A percentile compares a stretch with the other conserved stretches of the same genome.
Evolutionary conservation across 306 rosid species (phyloP).

Genomic region (Malus asiatica): DNA sequence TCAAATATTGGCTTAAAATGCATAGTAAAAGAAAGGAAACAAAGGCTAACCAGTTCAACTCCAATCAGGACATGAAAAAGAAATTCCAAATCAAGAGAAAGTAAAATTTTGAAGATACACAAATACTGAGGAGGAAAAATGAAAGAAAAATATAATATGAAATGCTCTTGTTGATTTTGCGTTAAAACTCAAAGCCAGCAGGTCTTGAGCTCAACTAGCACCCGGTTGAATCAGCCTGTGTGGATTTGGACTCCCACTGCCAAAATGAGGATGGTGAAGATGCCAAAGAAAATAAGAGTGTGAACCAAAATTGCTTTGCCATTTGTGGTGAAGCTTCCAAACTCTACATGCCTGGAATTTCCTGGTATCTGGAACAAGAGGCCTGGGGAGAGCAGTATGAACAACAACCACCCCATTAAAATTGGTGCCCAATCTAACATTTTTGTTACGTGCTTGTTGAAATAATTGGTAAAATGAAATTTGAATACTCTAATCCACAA

Average conservation of each 20-base stretch:
- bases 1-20: too few relatives aligned
- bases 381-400: slow-evolving; percentile 54
- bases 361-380: slow-evolving; percentile 52
- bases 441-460: background rate
- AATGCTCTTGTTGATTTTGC: background rate
- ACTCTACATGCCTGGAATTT: slow-evolving; percentile 27
- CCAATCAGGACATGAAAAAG: background rate
- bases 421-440: slow-evolving; percentile 61
- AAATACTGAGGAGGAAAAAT: too few relatives aligned
- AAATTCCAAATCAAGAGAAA: background rate
- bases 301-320: slow-evolving; percentile 45
- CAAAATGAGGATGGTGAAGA: slow-evolving; percentile 47
- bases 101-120: too few relatives aligned
- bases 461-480: background rate
- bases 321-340: slow-evolving; percentile 42
- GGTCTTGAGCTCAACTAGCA: background rate
- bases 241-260: slow-evolving; percentile 38
- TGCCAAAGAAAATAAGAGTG: slow-evolving; percentile 37
- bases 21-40: background rate
- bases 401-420: slow-evolving; percentile 32
- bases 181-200: background rate
- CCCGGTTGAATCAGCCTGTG: slow-evolving; percentile 9
- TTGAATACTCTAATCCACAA: background rate
- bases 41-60: background rate
- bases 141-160: background rate